A percentile compares a stretch with the other conserved stretches of the same genome.
Conservation (phyloP, 1,139 yeast species). For the Debaryomycetaceae sp. region DNA sequence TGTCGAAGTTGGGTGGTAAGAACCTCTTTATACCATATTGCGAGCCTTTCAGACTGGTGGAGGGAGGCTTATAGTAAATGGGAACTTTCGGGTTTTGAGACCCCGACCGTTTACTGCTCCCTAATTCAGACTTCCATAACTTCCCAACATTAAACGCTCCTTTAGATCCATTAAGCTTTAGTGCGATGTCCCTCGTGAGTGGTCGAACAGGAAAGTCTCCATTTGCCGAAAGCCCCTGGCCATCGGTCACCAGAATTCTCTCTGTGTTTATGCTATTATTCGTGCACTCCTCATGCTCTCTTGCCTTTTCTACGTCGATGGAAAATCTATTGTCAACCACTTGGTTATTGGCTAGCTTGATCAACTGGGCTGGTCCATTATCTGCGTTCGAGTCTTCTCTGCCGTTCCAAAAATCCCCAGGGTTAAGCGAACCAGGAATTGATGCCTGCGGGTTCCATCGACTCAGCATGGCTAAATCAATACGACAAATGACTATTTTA, state of each 20-base stretch:
- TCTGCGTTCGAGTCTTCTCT: neutral
- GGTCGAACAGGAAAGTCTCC: neutral
- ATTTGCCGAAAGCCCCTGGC: neutral
- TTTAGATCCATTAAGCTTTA: slow-evolving; percentile 17
- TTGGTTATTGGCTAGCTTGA: neutral
- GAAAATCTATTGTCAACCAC: neutral
- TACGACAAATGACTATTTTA: neutral
- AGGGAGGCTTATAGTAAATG: slow-evolving; percentile 35
- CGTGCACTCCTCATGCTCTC: neutral
- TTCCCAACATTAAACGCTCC: slow-evolving; percentile 9
- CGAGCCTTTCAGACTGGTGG: slow-evolving; percentile 22
- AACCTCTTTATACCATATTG: slow-evolving; percentile 29
- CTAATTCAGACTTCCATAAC: slow-evolving; percentile 4
- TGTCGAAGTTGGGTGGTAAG: slow-evolving; percentile 25
- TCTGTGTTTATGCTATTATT: neutral
- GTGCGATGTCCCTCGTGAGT: slow-evolving; percentile 13
- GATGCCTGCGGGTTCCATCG: neutral
- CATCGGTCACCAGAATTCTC: neutral
- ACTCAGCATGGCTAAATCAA: neutral
- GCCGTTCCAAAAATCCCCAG: neutral
- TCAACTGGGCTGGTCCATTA: neutral
- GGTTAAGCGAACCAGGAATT: neutral
- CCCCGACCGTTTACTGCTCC: slow-evolving; percentile 1
- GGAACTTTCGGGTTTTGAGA: slow-evolving; percentile 15
- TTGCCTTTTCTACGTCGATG: neutral